Conservation (phyloP, 129 eudicot species). For the Flaveria linearis region DNA sequence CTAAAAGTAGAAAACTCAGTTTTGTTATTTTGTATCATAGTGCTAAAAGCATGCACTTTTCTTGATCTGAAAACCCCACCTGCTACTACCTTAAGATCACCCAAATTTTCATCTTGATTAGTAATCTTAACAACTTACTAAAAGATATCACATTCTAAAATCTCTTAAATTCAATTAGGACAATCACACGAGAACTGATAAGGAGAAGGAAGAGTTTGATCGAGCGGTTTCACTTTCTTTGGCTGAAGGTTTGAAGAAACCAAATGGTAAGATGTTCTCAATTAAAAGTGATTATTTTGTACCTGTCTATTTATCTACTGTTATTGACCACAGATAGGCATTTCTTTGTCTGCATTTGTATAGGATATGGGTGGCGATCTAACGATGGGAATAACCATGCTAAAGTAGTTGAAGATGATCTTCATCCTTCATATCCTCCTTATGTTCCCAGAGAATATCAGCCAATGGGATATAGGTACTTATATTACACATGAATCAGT, state of each 20-base stretch:
- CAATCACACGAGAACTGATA: conserved; percentile 63
- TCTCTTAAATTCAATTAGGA: conserved; percentile 49
- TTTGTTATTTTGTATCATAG: conserved; percentile 28
- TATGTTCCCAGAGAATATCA: conserved; percentile 58
- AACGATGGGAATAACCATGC: conserved; percentile 59
- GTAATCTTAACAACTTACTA: conserved; percentile 8
- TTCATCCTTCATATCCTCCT: conserved; percentile 63
- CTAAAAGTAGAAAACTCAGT: conserved; percentile 29
- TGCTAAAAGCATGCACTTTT: conserved; percentile 40
- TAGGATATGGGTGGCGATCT: conserved; percentile 60
- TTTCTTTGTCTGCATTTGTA: conserved; percentile 18
- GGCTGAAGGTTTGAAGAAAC: conserved; percentile 74
- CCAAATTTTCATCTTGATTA: conserved; percentile 15
- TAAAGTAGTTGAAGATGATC: conserved; percentile 52
- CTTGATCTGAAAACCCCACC: conserved; percentile 33
- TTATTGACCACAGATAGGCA: not conserved
- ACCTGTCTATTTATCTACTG: not conserved
- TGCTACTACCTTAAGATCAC: conserved; percentile 4
- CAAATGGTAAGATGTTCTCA: conserved; percentile 47
- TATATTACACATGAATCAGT: not conserved
- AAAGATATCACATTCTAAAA: conserved; percentile 8
- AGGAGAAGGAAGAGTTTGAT: conserved; percentile 87
- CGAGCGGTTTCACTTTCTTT: conserved; percentile 82
- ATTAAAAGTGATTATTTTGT: not conserved
- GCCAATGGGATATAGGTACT: conserved; percentile 61